Evolutionary conservation across 2,329 filamentous ascomycete genomes (phyloP).

Genomic region (Ophiosphaerella herpotricha): DNA sequence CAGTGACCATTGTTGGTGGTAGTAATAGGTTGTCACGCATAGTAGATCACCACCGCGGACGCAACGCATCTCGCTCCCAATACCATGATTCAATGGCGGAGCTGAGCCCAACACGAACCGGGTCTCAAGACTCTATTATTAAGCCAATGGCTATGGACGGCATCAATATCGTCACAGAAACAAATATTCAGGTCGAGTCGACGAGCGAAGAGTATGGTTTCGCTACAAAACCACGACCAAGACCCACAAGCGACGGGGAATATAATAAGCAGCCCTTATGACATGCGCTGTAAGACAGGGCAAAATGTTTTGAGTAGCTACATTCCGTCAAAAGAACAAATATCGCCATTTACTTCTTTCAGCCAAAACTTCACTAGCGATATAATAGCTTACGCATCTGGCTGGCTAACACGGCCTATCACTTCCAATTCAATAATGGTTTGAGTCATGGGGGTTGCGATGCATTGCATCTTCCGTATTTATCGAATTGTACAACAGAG

Average conservation of each 20-base stretch:
- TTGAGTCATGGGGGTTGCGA: no score
- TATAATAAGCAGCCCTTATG: neutral
- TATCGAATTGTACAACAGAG: no score
- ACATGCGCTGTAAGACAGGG: neutral
- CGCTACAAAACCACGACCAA: neutral
- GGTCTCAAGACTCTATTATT: slow-evolving; percentile 42
- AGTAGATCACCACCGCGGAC: slow-evolving; percentile 31
- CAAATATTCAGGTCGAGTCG: slow-evolving; percentile 41
- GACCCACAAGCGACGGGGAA: slow-evolving; percentile 14
- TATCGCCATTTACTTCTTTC: no score
- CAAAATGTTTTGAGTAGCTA: neutral
- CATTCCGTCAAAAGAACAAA: no score
- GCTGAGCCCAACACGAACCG: slow-evolving; percentile 30
- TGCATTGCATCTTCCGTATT: no score
- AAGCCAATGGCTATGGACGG: slow-evolving; percentile 24
- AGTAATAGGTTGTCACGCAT: slow-evolving; percentile 35
- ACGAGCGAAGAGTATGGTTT: slow-evolving; percentile 11
- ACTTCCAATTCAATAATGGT: no score
- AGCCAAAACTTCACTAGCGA: no score
- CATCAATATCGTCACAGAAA: slow-evolving; percentile 39
- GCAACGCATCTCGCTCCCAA: slow-evolving; percentile 15
- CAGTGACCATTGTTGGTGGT: slow-evolving; percentile 44
- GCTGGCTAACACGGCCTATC: no score
- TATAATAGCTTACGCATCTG: no score
- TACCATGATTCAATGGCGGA: slow-evolving; percentile 24